Evolutionary conservation across 1,139 yeast species (phyloP), one percentile per base, ranked within the genome.

Genomic region (Diutina rugosa): DNA sequence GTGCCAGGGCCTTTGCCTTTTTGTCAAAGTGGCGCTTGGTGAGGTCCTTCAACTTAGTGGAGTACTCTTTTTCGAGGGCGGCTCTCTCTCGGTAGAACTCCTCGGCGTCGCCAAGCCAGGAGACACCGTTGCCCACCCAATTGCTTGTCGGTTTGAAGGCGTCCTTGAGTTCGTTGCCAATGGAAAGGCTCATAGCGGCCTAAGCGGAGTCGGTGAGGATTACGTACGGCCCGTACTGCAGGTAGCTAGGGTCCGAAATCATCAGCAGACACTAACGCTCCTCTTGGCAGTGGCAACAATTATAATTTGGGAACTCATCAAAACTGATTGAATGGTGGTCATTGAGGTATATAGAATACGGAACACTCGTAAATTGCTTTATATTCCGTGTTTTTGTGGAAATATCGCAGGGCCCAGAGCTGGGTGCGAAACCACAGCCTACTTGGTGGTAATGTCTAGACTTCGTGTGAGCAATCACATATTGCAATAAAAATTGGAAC

Each of bases 81-180:
- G 97, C 84, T 53, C 98, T 73, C 69, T 90, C 97, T 55, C 83
- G 79, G 69, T 91, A 95, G 68, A 91, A 95, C 55, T 79, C 79
- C 63, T 88, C 95, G 10, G 93, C 74, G 60, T 93, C 98, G 0
- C 74, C 71, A 28, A 91, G 73, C 87, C 95, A 91, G 57, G 78
- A 78, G 58, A 87, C 72, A 45, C 95, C 93, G 59, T 84, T 81
- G 57, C 74, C 71, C 56, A 87, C 63, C 97, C 98, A 93, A 58
- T 82, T 82, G 59, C 81, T 79, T 0, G 96, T 88, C 55, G 78
- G 77, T 62, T 87, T 85, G 75, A 77, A 91, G 16, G 90, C 83
- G 68, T 91, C 97, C 67, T 85, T 84, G 56, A 86, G 72, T 63
- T 85, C 90, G 69, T 84, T 83, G 28, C 91, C 93, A 53, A 85